Conservation (phyloP, 345 rosid species). For the Excoecaria cochinchinensis region DNA sequence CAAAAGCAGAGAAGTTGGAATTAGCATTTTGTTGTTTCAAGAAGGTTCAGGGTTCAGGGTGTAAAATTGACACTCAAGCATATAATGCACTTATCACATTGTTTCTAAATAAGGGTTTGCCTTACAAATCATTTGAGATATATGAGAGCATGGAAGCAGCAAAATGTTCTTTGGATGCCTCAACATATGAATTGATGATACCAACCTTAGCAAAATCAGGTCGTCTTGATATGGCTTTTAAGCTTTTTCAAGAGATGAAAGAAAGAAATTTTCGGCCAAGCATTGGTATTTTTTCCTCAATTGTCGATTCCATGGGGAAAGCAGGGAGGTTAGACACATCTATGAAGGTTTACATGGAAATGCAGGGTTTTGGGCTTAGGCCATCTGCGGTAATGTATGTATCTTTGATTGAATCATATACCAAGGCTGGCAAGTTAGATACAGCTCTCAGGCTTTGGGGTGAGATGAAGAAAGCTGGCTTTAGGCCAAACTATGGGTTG, state of each 20-base stretch:
- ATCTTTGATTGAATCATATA: constrained; percentile 81
- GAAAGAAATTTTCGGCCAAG: constrained; percentile 64
- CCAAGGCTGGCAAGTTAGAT: constrained; percentile 93
- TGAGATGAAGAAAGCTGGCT: constrained; percentile 81
- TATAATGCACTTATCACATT: constrained; percentile 74
- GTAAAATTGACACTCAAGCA: constrained; percentile 57
- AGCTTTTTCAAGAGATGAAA: constrained; percentile 95
- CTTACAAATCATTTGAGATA: constrained; percentile 96
- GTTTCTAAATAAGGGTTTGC: constrained; percentile 83
- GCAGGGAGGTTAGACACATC: constrained; percentile 94
- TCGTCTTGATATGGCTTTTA: constrained; percentile 85
- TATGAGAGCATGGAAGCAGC: constrained; percentile 91
- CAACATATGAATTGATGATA: constrained; percentile 83
- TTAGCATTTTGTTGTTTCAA: constrained; percentile 83
- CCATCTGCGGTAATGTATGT: constrained; percentile 83
- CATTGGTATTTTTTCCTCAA: constrained; percentile 61
- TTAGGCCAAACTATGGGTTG: constrained; percentile 86
- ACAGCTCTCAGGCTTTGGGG: constrained; percentile 86
- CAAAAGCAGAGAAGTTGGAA: constrained; percentile 90
- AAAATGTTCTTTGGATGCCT: constrained; percentile 59
- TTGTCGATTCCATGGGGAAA: constrained; percentile 97
- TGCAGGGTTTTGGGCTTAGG: constrained; percentile 71
- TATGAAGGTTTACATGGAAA: constrained; percentile 82
- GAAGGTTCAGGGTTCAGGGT: constrained; percentile 73
- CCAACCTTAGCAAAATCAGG: constrained; percentile 97